Base-by-base conservation (phyloP, 768 basidiomycete genomes). In the Lyophyllum atratum region DNA sequence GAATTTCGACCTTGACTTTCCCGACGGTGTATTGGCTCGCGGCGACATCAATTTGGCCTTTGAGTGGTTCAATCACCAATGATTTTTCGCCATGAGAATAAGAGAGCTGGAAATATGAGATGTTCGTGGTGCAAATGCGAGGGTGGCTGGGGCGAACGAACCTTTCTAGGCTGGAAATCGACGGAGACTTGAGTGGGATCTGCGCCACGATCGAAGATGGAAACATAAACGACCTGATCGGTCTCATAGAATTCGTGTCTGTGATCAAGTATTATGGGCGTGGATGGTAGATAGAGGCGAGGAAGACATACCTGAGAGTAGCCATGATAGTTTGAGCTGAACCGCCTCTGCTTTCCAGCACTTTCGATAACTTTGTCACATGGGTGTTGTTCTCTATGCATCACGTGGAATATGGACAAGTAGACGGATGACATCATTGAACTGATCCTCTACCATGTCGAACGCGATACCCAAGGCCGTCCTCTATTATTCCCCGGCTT, bases 161-260 rank as follows among this genome's bases (percentile, higher is more conserved):
- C 91, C 72, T 82, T 82, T 63, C 87, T 78, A 6, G 86, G 79
- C 57, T 85, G 81, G 59, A 93, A 87, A 34, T 76, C 68, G 63
- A 94, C 72, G 15, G 76, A 76, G 49, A 92, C 83, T 62, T 82
- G 71, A 24, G 73, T 78, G 14, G 87, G 82, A 70, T 92, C 85
- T 39, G 84, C 91, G 62, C 85, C 85, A 62, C 85, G 83, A 73
- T 94, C 87, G 66, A 93, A 93, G 66, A 94, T 77, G 54, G 89
- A 87, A 64, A 94, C 68, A 19, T 77, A 89, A 54, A 93, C 68
- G 59, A 68, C 79, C 58, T 93, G 89, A 63, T 93, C 92, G 12
- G 86, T 89, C 73, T 94, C 92, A 71, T 93, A 94, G 71, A 89
- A 94, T 70, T 92, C 91, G 75, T 93, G 86, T 71, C 91, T 92